Conservation (phyloP, 2,329 filamentous ascomycete genomes). For the Phyllosticta citrichinensis region DNA sequence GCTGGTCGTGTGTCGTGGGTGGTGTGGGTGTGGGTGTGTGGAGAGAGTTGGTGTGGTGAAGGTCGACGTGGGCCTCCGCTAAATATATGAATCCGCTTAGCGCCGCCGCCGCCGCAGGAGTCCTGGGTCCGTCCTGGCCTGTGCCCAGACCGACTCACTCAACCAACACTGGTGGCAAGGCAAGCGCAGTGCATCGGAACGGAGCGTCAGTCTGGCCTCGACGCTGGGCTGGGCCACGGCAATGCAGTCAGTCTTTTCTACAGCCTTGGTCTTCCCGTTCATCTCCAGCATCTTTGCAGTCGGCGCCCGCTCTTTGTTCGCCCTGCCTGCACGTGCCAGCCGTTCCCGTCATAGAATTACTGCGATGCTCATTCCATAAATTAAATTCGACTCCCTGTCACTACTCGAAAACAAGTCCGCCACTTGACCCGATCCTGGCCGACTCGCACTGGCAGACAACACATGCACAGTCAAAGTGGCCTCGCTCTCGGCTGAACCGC, state of each 20-base stretch:
- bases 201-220: neutral
- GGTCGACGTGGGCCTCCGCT: conserved; percentile 1
- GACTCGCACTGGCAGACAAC: neutral
- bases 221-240: no score
- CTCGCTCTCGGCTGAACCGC: no score
- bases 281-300: neutral
- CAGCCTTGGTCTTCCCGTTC: no score
- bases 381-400: neutral
- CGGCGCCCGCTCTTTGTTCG: neutral
- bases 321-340: neutral
- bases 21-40: neutral
- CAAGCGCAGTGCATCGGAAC: neutral
- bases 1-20: neutral
- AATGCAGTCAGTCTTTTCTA: no score
- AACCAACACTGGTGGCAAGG: neutral
- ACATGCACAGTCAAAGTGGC: no score
- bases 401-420: neutral
- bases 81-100: neutral
- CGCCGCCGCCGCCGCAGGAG: neutral
- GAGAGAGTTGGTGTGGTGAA: conserved; percentile 4
- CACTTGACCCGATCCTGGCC: neutral
- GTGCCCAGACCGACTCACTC: neutral
- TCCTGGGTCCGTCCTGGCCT: no score
- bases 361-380: neutral
- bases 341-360: neutral